These are phyloP conservation scores for Periglandula ipomoeae DNA, from an alignment of 2,329 filamentous ascomycete genomes.

Conservation along the genomic window DNA sequence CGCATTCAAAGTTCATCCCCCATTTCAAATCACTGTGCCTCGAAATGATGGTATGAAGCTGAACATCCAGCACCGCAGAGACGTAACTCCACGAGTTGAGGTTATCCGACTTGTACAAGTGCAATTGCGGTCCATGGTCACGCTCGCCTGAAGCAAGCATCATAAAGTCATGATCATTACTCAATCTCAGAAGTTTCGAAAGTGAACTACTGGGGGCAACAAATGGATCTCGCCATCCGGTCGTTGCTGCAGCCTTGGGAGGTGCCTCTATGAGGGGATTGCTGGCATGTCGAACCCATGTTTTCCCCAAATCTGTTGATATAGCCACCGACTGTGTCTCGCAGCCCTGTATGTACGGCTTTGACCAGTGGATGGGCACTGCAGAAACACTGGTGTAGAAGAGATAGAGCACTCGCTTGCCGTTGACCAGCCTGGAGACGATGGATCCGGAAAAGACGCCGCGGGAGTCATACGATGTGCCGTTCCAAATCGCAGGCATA, in stretches of 20 bases:
- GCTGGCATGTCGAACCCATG: constrained; percentile 13
- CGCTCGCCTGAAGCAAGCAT: constrained; percentile 27
- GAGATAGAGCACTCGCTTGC: constrained; percentile 22
- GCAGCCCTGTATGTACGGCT: constrained; percentile 31
- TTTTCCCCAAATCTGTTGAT: constrained; percentile 23
- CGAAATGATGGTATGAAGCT: constrained; percentile 5
- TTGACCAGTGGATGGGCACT: constrained; percentile 35
- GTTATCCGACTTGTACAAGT: constrained; percentile 14
- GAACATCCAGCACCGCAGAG: constrained; percentile 8
- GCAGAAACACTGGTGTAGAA: constrained; percentile 34
- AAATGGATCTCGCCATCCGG: constrained; percentile 19
- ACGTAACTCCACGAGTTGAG: constrained; percentile 14
- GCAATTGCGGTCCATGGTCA: constrained; percentile 12
- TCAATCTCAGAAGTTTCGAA: constrained; percentile 10
- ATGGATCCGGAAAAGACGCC: constrained; percentile 35
- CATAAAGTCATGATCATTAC: constrained; percentile 24
- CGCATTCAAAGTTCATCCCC: constrained; percentile 17
- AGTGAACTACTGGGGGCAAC: constrained; percentile 14
- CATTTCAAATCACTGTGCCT: constrained; percentile 2
- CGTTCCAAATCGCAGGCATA: constrained; percentile 11
- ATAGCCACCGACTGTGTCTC: constrained; percentile 35
- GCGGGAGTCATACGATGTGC: constrained; percentile 28
- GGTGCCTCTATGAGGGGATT: constrained; percentile 14
- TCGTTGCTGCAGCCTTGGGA: constrained; percentile 13
- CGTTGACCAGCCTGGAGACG: constrained; percentile 30